A percentile compares a stretch with the other conserved stretches of the same genome.
Evolutionary conservation across 148 eudicot species (phyloP).

Genomic region (Suaeda aralocaspica): DNA sequence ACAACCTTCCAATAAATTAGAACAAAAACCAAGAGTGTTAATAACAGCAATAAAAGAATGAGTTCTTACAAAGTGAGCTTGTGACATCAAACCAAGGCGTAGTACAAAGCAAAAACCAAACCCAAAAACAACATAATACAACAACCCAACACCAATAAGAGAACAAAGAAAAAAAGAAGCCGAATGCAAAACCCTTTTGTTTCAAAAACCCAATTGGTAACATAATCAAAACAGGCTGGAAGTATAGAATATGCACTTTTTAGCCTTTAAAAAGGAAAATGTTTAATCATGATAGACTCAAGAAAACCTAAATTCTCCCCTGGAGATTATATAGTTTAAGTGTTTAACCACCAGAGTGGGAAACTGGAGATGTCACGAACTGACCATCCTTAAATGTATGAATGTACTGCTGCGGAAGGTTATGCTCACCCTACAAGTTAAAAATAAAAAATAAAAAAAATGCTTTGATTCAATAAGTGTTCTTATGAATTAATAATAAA

Average conservation of each 20-base stretch:
- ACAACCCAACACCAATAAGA: conserved; percentile 20
- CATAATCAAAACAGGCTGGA: conserved; percentile 30
- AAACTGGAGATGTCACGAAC: conserved; percentile 74
- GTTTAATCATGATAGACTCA: conserved; percentile 12
- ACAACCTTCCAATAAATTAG: background rate
- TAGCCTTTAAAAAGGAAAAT: conserved; percentile 18
- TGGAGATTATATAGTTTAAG: conserved; percentile 29
- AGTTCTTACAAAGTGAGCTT: conserved; percentile 12
- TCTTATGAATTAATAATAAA: no score
- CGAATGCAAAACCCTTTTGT: conserved; percentile 22
- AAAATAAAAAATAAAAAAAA: background rate
- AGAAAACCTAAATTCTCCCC: conserved; percentile 21
- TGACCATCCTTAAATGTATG: conserved; percentile 76
- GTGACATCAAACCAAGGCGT: conserved; percentile 7
- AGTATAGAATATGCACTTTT: conserved; percentile 26
- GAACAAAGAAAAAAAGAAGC: conserved; percentile 18
- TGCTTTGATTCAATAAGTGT: no score
- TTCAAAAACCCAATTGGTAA: conserved; percentile 14
- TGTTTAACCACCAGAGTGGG: conserved; percentile 90
- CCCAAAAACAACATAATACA: conserved; percentile 21
- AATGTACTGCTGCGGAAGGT: conserved; percentile 87
- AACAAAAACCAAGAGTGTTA: conserved; percentile 1
- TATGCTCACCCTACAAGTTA: conserved; percentile 67
- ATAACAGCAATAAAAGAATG: conserved; percentile 6
- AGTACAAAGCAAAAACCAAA: conserved; percentile 13